phyloP scores from a whole-genome alignment of 2,329 filamentous ascomycete species.

The Colletotrichum sp. region DNA sequence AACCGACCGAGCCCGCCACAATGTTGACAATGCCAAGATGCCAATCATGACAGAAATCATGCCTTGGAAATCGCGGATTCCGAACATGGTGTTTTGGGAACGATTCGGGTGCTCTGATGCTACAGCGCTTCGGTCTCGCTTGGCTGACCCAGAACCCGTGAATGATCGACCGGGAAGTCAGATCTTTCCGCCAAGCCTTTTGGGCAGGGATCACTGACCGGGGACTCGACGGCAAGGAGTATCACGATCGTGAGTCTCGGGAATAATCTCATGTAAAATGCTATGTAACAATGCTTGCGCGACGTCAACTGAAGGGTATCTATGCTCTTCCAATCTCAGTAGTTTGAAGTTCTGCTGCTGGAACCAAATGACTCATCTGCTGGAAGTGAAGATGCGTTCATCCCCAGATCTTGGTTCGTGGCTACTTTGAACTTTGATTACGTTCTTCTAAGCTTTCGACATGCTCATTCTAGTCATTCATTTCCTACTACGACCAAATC shows the following conservation, averaged over 20 bases:
- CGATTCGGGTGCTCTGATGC: not conserved
- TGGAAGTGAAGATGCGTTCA: rapidly evolving
- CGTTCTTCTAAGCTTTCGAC: not conserved
- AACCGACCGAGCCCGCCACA: not conserved
- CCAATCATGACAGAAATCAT: not conserved
- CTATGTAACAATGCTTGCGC: not conserved
- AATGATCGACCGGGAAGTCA: not conserved
- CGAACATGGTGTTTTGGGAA: not conserved
- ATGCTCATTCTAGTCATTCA: not conserved
- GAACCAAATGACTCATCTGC: not conserved
- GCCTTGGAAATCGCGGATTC: not conserved
- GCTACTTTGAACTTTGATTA: not conserved
- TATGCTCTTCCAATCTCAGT: rapidly evolving
- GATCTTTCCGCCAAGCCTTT: not conserved
- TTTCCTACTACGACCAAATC: rapidly evolving
- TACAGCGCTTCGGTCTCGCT: not conserved
- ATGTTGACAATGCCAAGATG: not conserved
- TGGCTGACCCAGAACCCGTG: not conserved
- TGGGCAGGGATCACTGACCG: not conserved
- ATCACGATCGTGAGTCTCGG: not conserved
- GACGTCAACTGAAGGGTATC: rapidly evolving
- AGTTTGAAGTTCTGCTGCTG: rapidly evolving
- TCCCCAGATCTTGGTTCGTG: not conserved
- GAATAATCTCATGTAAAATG: not conserved
- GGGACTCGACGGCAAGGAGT: not conserved